phyloP scores from a whole-genome alignment of 2,329 filamentous ascomycete genomes.

The Aspergillus nomiae region DNA sequence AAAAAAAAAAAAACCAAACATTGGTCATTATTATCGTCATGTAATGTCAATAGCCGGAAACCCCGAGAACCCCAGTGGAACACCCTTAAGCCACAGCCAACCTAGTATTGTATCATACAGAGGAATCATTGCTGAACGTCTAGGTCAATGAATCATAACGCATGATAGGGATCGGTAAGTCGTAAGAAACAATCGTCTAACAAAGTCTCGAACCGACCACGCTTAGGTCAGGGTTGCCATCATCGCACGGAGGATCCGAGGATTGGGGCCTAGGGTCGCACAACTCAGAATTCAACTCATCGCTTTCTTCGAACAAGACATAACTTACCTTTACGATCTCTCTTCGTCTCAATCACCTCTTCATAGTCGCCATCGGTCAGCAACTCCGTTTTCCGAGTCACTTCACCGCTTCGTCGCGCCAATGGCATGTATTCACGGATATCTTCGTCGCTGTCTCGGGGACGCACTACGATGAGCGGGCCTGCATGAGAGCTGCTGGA shows the following conservation, averaged over 20 bases:
- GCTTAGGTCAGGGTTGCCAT: slow-evolving; percentile 67
- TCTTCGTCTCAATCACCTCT: slow-evolving; percentile 67
- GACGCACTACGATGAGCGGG: slow-evolving; percentile 52
- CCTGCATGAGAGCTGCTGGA: slow-evolving; percentile 44
- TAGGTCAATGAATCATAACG: slow-evolving; percentile 6
- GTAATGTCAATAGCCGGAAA: background rate
- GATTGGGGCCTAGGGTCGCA: slow-evolving; percentile 59
- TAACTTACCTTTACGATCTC: slow-evolving; percentile 96
- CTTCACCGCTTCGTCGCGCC: slow-evolving; percentile 50
- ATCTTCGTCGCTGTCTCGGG: slow-evolving; percentile 58
- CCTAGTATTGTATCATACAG: slow-evolving; percentile 9
- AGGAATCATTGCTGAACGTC: background rate
- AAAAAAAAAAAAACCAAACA: background rate
- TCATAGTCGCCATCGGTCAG: slow-evolving; percentile 46
- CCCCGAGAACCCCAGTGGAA: background rate
- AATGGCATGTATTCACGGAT: slow-evolving; percentile 71
- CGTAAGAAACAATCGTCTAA: background rate
- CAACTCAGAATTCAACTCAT: slow-evolving; percentile 21
- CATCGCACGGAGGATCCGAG: slow-evolving; percentile 68
- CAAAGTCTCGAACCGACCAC: background rate
- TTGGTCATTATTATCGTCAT: background rate
- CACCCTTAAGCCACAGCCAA: slow-evolving; percentile 6
- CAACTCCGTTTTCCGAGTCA: slow-evolving; percentile 35
- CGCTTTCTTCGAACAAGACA: slow-evolving; percentile 30
- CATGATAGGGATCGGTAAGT: slow-evolving; percentile 1